Evolutionary conservation across 176 grass and related monocot genomes (phyloP).

Genomic region (Musa troglodytarum): DNA sequence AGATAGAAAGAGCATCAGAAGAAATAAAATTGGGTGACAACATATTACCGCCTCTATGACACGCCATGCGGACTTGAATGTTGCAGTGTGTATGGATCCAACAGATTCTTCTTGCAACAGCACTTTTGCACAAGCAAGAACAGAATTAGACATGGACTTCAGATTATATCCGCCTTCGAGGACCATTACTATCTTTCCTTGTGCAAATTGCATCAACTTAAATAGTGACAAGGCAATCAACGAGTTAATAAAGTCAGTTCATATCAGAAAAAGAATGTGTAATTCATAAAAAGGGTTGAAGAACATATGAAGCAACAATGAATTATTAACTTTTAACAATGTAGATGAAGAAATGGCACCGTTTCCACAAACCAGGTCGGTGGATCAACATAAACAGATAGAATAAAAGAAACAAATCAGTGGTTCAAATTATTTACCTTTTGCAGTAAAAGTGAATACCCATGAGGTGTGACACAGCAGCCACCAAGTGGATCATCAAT

Average conservation of each 20-base stretch:
- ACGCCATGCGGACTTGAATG: slow-evolving; percentile 79
- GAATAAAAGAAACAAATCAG: slow-evolving; percentile 10
- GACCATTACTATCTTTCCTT: slow-evolving; percentile 88
- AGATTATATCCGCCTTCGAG: slow-evolving; percentile 98
- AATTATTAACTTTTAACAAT: neutral
- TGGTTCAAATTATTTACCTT: slow-evolving; percentile 46
- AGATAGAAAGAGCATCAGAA: slow-evolving; percentile 16
- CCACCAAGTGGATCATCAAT: slow-evolving; percentile 89
- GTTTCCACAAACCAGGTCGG: neutral
- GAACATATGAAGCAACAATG: neutral
- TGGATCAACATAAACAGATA: neutral
- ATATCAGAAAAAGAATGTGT: neutral
- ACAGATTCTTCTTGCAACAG: slow-evolving; percentile 61
- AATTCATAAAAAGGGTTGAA: neutral
- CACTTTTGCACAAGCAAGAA: slow-evolving; percentile 67
- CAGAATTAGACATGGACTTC: slow-evolving; percentile 78
- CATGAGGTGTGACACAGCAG: slow-evolving; percentile 83
- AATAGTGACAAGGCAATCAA: slow-evolving; percentile 23
- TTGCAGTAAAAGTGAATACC: slow-evolving; percentile 70
- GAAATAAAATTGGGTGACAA: slow-evolving; percentile 23
- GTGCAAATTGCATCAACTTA: slow-evolving; percentile 71
- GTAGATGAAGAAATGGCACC: too few relatives aligned
- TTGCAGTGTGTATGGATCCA: slow-evolving; percentile 28
- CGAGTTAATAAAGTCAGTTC: neutral
- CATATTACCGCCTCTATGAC: slow-evolving; percentile 65